Base-by-base conservation (phyloP, 2,329 filamentous ascomycete species). In the Venturia asperata region DNA sequence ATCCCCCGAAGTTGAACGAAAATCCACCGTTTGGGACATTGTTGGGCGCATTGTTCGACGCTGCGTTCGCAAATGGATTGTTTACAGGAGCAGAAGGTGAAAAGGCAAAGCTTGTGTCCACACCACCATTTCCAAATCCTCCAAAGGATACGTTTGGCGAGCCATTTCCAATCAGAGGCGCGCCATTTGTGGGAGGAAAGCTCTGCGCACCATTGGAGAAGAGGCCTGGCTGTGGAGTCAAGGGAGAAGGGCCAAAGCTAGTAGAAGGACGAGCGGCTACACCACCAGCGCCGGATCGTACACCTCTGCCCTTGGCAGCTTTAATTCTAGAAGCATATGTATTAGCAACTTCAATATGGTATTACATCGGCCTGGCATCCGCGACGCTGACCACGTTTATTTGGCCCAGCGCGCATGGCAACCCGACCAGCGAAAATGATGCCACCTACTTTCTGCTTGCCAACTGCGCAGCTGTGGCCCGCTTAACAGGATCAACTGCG, bases 401-500 rank as follows among this genome's bases (percentile, higher is more conserved):
- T 34, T 47, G 43, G 39, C 30, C 62, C 34, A 63, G n/a, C 47
- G 47, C 42, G 62, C 39, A 62, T 43, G 37, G 43, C 37, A 17
- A 43, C 13, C 21, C 7, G 19, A 15, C 37, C 60, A 61, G 34
- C 60, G 43, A 39, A 42, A 43, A 21, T 39, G 39, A 45, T 61
- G 60, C 60, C 30, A 66, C 64, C 49, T 63, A 66, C 64, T 66
- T 66, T 45, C 64, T 43, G 9, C 56, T 55, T 34, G 64, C 64
- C 34, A 66, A 61, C 47, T 66, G 64, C 10, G 64, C 64, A 41
- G 64, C 64, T 34, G 64, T 66, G 21, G 64, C 64, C 17, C 64
- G 60, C 61, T 49, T 37, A 19, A 47, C 45, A 37, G 58, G 43
- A 27, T 62, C 60, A 13, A 21, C 45, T 5, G 21, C 17, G 11